phyloP scores from a whole-genome alignment of 2,329 filamentous ascomycete genomes.

The Phialophora macrospora region DNA sequence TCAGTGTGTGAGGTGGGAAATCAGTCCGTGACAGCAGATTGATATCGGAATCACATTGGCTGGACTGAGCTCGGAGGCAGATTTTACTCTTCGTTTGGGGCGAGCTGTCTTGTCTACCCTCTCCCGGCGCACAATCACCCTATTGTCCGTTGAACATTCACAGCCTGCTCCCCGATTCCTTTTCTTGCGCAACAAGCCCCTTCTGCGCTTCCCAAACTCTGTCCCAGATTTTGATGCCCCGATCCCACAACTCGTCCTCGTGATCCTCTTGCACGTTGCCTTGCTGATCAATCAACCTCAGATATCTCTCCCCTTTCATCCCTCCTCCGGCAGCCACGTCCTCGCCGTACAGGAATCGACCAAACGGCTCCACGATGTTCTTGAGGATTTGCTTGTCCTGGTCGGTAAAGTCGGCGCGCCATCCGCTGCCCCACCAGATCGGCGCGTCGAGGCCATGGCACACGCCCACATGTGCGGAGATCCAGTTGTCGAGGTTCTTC shows the following conservation, averaged over 20 bases:
- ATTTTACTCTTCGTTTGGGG: not conserved
- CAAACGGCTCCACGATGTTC: constrained; percentile 37
- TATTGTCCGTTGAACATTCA: not conserved
- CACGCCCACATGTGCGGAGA: constrained; percentile 34
- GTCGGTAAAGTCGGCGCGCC: constrained; percentile 34
- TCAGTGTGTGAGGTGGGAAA: not conserved
- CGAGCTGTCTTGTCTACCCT: too few species aligned
- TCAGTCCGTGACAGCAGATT: not conserved
- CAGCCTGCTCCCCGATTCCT: constrained; percentile 2
- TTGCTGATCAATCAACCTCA: constrained; percentile 33
- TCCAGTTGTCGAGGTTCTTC: constrained; percentile 34
- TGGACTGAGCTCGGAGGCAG: not conserved
- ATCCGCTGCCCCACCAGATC: constrained; percentile 39
- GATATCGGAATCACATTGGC: not conserved
- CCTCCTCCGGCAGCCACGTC: constrained; percentile 21
- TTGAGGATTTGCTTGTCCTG: constrained; percentile 30
- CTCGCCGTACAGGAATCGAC: constrained; percentile 35
- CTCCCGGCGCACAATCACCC: too few species aligned
- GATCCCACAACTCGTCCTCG: constrained; percentile 37
- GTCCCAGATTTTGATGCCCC: constrained; percentile 36
- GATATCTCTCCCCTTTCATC: constrained; percentile 19
- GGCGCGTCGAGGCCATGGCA: constrained; percentile 38
- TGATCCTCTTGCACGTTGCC: constrained; percentile 33
- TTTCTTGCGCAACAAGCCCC: constrained; percentile 27
- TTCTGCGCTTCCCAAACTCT: constrained; percentile 35